Conservation (phyloP, 2,329 filamentous ascomycete species). For the Pestalotiopsis sp. region DNA sequence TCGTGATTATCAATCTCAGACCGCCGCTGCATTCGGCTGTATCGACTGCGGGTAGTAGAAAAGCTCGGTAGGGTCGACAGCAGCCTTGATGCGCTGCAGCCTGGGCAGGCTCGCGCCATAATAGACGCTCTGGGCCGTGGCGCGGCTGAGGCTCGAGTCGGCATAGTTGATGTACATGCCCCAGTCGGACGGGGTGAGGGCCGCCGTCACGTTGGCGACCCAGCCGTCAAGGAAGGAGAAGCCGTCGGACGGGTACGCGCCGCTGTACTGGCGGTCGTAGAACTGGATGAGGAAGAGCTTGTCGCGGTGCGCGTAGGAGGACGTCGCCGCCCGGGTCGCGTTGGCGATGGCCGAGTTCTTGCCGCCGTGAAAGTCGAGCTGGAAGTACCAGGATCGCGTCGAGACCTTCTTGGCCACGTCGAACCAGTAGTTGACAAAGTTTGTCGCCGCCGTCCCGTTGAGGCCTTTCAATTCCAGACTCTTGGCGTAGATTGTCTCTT, state of each 20-base stretch:
- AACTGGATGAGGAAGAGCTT: slow-evolving; percentile 52
- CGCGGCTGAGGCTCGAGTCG: slow-evolving; percentile 1
- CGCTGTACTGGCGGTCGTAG: slow-evolving; percentile 39
- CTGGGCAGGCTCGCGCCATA: background rate
- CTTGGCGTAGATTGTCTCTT: slow-evolving; percentile 45
- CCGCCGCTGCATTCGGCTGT: slow-evolving; percentile 1
- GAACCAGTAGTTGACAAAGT: slow-evolving; percentile 43
- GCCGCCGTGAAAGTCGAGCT: slow-evolving; percentile 44
- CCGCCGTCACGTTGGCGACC: slow-evolving; percentile 23
- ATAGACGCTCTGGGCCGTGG: slow-evolving; percentile 2
- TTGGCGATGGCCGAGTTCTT: slow-evolving; percentile 37
- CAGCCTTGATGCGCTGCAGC: slow-evolving; percentile 8
- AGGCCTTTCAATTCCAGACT: slow-evolving; percentile 41
- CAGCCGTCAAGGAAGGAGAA: slow-evolving; percentile 29
- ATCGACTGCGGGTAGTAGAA: slow-evolving; percentile 10
- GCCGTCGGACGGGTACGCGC: slow-evolving; percentile 28
- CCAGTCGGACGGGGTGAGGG: slow-evolving; percentile 23
- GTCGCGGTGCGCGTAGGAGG: slow-evolving; percentile 44
- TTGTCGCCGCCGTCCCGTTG: slow-evolving; percentile 32
- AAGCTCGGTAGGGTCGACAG: slow-evolving; percentile 6
- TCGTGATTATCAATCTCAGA: too few species aligned
- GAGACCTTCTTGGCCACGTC: slow-evolving; percentile 34
- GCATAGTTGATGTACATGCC: slow-evolving; percentile 23
- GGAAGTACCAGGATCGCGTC: slow-evolving; percentile 41
- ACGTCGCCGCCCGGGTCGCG: slow-evolving; percentile 24